These are phyloP conservation scores for Botrytis tulipae DNA, from an alignment of 2,329 filamentous ascomycete genomes.

Conservation along the genomic window DNA sequence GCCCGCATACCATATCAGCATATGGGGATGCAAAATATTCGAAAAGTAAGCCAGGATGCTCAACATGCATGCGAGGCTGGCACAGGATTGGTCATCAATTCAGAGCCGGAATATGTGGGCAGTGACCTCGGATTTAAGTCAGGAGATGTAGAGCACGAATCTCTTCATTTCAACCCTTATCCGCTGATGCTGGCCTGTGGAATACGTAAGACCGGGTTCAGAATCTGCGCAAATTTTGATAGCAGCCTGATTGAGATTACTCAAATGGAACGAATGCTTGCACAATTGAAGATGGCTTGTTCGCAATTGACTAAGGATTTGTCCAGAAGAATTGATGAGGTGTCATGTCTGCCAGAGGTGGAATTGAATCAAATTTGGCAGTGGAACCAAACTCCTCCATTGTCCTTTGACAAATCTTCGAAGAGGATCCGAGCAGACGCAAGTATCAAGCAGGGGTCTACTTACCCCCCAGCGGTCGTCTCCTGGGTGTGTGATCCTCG, in stretches of 20 bases:
- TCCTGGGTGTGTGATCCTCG: conserved; percentile 39
- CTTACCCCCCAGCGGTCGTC: conserved; percentile 41
- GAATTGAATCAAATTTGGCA: conserved; percentile 46
- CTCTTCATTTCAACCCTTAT: conserved; percentile 47
- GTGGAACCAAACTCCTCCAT: conserved; percentile 42
- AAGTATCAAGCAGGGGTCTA: conserved; percentile 31
- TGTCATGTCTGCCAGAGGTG: conserved; percentile 34
- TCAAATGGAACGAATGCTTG: conserved; percentile 43
- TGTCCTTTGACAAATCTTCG: conserved; percentile 38
- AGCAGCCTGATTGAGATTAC: conserved; percentile 38
- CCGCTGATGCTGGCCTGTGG: conserved; percentile 50
- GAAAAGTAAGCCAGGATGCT: conserved; percentile 33
- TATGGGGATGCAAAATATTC: conserved; percentile 33
- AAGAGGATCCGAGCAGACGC: conserved; percentile 27
- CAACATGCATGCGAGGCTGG: conserved; percentile 39
- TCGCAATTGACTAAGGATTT: conserved; percentile 31
- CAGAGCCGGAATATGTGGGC: conserved; percentile 2
- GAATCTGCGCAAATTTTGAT: conserved; percentile 47
- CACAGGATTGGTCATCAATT: conserved; percentile 11
- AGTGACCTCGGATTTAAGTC: conserved; percentile 23
- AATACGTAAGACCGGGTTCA: conserved; percentile 44
- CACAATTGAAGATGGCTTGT: conserved; percentile 38
- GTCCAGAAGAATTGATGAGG: conserved; percentile 35
- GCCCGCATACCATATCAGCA: conserved; percentile 45
- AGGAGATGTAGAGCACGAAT: conserved; percentile 39